Evolutionary conservation across 257 asterid genomes (phyloP).

Genomic region (Ophiorrhiza pumila): DNA sequence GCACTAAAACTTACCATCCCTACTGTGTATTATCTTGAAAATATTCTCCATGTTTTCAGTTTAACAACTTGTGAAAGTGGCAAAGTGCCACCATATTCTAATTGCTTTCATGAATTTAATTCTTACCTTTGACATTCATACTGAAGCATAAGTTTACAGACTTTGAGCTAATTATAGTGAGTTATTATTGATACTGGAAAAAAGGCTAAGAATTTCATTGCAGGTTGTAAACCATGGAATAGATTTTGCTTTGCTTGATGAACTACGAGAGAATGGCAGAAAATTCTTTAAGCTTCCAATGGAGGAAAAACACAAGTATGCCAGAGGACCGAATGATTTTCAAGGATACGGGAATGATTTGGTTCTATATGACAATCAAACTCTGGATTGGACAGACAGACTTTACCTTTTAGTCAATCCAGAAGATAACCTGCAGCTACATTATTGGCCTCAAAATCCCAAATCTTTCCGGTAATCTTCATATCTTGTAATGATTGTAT

Average conservation of each 20-base stretch:
- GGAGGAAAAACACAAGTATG: slow-evolving; percentile 49
- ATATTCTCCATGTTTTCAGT: not conserved
- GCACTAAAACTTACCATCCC: not conserved
- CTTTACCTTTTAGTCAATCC: slow-evolving; percentile 51
- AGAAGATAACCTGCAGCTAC: slow-evolving; percentile 28
- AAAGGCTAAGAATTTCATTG: not conserved
- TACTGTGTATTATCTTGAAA: not conserved
- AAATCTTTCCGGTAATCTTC: slow-evolving; percentile 38
- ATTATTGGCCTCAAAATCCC: slow-evolving; percentile 60
- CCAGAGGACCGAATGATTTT: slow-evolving; percentile 29
- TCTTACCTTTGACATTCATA: not conserved
- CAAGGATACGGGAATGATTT: slow-evolving; percentile 65
- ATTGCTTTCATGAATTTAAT: not conserved
- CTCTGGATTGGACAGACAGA: slow-evolving; percentile 70
- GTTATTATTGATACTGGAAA: not conserved
- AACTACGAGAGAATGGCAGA: slow-evolving; percentile 30
- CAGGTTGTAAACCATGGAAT: slow-evolving; percentile 69
- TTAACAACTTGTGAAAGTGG: not conserved
- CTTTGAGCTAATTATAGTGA: not conserved
- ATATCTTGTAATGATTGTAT: not conserved
- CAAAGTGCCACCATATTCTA: too few relatives aligned
- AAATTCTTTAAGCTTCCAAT: slow-evolving; percentile 49
- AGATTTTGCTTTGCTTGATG: slow-evolving; percentile 33
- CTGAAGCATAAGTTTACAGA: not conserved
- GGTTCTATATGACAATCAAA: slow-evolving; percentile 47